Evolutionary conservation across 371 early-diverging fungal species (phyloP).

Genomic region (Mortierella sp.): DNA sequence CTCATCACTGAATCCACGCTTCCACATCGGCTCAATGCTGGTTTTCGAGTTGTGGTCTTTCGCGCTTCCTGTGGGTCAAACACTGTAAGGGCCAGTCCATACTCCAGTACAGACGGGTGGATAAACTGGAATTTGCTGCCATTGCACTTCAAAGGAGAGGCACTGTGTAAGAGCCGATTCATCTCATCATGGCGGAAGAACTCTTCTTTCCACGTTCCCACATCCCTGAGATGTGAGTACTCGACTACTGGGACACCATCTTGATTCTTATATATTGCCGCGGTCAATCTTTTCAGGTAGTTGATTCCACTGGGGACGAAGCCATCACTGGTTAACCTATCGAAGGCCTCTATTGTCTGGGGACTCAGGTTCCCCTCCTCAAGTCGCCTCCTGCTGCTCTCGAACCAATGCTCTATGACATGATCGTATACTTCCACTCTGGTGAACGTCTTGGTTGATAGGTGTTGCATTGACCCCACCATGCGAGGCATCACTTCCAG

Average conservation of each 20-base stretch:
- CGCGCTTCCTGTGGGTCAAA: not conserved
- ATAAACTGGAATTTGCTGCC: constrained; percentile 7
- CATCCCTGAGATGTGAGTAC: not conserved
- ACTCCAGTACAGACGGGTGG: constrained; percentile 6
- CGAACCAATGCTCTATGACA: constrained; percentile 1
- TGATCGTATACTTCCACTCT: constrained; percentile 3
- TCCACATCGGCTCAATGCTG: not conserved
- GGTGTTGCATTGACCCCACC: not conserved
- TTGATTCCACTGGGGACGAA: not conserved
- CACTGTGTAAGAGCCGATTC: not conserved
- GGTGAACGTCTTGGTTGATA: not conserved
- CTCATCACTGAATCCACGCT: not conserved
- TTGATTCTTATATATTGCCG: not conserved
- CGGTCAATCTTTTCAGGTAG: constrained; percentile 2
- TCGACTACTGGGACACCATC: not conserved
- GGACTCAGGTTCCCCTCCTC: not conserved
- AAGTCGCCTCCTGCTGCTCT: not conserved
- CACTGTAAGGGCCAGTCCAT: not conserved
- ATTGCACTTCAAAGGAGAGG: not conserved
- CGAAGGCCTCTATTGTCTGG: not conserved
- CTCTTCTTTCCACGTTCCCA: not conserved
- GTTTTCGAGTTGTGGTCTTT: too few species aligned
- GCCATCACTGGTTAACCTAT: not conserved
- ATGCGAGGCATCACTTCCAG: constrained; percentile 1
- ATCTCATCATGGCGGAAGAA: not conserved